Evolutionary conservation across 192 early-diverging fungal species (phyloP).

Genomic region (Phlyctochytrium planicorne): DNA sequence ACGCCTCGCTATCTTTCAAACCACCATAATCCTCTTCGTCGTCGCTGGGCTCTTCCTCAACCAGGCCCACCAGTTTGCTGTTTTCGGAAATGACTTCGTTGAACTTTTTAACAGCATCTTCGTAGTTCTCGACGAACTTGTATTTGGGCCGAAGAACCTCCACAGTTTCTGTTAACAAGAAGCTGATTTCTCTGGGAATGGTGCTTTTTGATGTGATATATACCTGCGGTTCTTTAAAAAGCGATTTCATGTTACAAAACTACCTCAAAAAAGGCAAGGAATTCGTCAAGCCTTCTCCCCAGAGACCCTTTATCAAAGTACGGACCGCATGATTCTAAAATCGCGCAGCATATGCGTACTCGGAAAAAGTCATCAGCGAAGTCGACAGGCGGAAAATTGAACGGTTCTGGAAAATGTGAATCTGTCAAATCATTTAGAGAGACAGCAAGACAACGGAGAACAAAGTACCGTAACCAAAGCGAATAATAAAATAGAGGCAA

Average conservation of each 20-base stretch:
- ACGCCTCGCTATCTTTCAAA: conserved; percentile 33
- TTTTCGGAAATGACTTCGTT: conserved; percentile 46
- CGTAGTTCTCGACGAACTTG: conserved; percentile 63
- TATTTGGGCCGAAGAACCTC: conserved; percentile 64
- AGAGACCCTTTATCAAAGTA: conserved; percentile 70
- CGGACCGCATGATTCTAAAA: conserved; percentile 85
- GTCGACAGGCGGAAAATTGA: conserved; percentile 65
- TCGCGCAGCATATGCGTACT: conserved; percentile 77
- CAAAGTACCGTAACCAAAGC: conserved; percentile 77
- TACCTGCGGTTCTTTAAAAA: conserved; percentile 48
- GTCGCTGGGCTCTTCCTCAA: conserved; percentile 44
- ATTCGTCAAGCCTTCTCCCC: conserved; percentile 68
- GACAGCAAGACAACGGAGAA: background rate
- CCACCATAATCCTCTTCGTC: conserved; percentile 38
- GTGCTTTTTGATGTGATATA: conserved; percentile 81
- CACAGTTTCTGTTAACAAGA: conserved; percentile 77
- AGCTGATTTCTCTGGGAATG: conserved; percentile 86
- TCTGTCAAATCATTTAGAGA: conserved; percentile 26
- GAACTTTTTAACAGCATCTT: conserved; percentile 75
- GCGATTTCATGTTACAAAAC: background rate
- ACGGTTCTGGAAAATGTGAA: conserved; percentile 52
- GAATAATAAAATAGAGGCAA: conserved; percentile 78
- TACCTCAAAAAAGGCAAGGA: conserved; percentile 81
- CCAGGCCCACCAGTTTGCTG: conserved; percentile 36
- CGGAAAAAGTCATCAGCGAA: conserved; percentile 89